Evolutionary conservation across 1,139 yeast genomes (phyloP), one percentile per base, ranked within the genome.

Genomic region (Blastobotrys apis): DNA sequence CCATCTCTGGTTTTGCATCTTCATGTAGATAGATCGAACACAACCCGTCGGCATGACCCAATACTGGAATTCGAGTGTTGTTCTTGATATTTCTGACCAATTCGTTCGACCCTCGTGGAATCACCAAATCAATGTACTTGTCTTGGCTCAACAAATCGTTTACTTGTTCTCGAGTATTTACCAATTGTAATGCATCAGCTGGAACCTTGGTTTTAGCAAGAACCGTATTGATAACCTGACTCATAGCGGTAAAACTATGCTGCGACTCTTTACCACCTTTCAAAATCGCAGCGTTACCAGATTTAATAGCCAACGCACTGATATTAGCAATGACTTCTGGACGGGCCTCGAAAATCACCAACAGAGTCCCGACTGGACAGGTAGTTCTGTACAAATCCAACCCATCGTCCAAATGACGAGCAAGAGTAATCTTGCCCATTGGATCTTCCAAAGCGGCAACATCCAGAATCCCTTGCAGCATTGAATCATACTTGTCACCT

Each of bases 321-420:
- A 94, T 92, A 63, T 94, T 94, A 44, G 98, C 98, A 69, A 94
- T 92, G 13, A 94, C 98, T 63, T 94, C 99, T 25, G 99, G 99
- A 58, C 99, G 78, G 33, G 95, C 81, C 67, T 94, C 99, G 62
- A 94, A 94, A 48, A 94, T 94, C 41, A 94, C 90, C 51, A 94
- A 72, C 42, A 94, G 66, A 0, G 88, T 97, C 12, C 99, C 99
- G 6, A 94, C 88, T 13, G 98, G 98, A 25, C 96, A 84, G 4
- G 96, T 83, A 12, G 92, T 75, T 57, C 95, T 71, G 64, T 80
- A 84, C 50, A 94, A 71, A 44, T 81, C 83, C 54, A 94, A 75
- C 5, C 86, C 94, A 39, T 87, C 94, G 63, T 94, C 99, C 33
- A 94, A 71, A 63, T 86, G 78, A 33, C 82, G 79, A 35, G 95